Conservation (phyloP, 345 rosid genomes). For the Nasturtium officinale region DNA sequence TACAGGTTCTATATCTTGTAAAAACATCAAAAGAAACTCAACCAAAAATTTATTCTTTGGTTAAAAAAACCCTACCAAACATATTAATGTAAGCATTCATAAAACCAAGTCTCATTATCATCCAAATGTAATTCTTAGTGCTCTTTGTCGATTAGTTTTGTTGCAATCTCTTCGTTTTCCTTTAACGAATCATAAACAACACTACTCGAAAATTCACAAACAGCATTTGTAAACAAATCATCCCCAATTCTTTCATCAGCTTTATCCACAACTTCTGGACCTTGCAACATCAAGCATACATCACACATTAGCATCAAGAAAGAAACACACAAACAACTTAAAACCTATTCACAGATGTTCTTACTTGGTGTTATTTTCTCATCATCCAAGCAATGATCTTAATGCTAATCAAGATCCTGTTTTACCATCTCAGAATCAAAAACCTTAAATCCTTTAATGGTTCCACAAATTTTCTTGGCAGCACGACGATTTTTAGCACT, state of each 20-base stretch:
- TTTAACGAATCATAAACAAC: slow-evolving; percentile 29
- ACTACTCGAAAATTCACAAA: slow-evolving; percentile 48
- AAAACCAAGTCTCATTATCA: background rate
- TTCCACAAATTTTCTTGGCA: slow-evolving; percentile 73
- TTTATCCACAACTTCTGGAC: slow-evolving; percentile 47
- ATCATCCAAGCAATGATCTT: slow-evolving; percentile 56
- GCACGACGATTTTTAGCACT: slow-evolving; percentile 72
- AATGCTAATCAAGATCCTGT: slow-evolving; percentile 45
- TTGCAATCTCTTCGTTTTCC: slow-evolving; percentile 35
- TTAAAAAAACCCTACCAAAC: background rate
- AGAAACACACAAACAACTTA: background rate
- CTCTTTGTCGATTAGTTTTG: background rate
- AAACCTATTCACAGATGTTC: slow-evolving; percentile 23
- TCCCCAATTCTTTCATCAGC: slow-evolving; percentile 46
- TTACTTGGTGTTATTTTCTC: slow-evolving; percentile 58
- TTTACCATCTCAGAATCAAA: slow-evolving; percentile 30
- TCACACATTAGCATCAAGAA: slow-evolving; percentile 21
- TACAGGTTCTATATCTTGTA: background rate
- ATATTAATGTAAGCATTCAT: background rate
- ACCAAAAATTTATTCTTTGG: background rate
- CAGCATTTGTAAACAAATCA: slow-evolving; percentile 63
- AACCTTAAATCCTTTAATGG: slow-evolving; percentile 56
- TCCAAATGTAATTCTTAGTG: slow-evolving; percentile 17
- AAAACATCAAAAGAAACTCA: background rate
- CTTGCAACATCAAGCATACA: slow-evolving; percentile 39